Percentiles rank a stretch among this genome's conserved stretches.
Conservation (phyloP, 164 flowering plant genomes). For the Magnolia kwangsiensis region DNA sequence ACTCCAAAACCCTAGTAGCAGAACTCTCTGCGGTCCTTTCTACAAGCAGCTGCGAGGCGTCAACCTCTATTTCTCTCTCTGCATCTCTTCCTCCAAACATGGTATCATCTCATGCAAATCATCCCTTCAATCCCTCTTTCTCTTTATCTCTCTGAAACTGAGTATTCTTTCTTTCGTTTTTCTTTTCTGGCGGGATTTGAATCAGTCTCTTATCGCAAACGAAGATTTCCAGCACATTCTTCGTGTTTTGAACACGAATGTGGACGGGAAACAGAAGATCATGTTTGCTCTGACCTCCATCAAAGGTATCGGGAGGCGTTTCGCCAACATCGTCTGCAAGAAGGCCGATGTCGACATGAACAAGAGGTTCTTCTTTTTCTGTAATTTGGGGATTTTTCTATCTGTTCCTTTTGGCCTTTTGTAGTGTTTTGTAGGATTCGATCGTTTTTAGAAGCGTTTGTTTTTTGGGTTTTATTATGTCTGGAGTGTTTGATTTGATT, state of each 20-base stretch:
- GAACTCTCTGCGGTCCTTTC: no score
- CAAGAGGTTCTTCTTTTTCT: slow-evolving; percentile 12
- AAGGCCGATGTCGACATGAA: slow-evolving; percentile 24
- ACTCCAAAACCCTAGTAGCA: no score
- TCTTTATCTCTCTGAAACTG: background rate
- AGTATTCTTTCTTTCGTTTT: background rate
- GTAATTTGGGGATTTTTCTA: background rate
- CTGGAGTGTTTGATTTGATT: no score
- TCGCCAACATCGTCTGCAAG: slow-evolving; percentile 23
- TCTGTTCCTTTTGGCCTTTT: background rate
- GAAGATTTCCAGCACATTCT: slow-evolving; percentile 24
- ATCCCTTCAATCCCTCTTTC: no score
- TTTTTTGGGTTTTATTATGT: no score
- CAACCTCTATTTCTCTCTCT: no score
- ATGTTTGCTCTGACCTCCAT: slow-evolving; percentile 24
- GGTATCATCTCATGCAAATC: no score
- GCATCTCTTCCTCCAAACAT: no score
- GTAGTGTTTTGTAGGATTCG: background rate
- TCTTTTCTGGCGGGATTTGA: background rate
- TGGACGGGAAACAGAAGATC: slow-evolving; percentile 23
- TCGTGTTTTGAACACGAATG: slow-evolving; percentile 23
- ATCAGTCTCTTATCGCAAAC: slow-evolving; percentile 22
- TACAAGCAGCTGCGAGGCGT: no score
- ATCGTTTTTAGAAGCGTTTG: no score
- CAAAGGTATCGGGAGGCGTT: slow-evolving; percentile 21